Evolutionary conservation across 441 rosid species (phyloP).

Genomic region (Omphalea diandra): DNA sequence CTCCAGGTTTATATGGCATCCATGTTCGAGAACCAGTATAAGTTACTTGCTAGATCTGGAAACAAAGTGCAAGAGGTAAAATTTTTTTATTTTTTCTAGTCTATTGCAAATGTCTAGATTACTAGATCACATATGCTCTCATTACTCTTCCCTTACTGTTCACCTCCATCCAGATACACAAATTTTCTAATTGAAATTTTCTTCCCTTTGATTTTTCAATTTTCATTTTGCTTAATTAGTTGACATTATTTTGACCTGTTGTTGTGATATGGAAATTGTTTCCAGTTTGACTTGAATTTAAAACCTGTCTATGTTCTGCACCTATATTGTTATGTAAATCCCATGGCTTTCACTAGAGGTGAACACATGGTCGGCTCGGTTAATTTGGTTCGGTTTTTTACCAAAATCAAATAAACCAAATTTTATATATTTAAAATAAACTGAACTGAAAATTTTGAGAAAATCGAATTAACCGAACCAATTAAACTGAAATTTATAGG

Average conservation of each 20-base stretch:
- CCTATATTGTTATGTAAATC: neutral
- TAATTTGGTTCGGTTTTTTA: too few relatives aligned
- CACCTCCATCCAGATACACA: neutral
- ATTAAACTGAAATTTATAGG: too few relatives aligned
- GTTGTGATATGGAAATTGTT: neutral
- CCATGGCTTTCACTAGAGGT: too few relatives aligned
- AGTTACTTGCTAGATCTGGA: constrained; percentile 88
- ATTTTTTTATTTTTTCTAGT: neutral
- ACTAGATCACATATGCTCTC: neutral
- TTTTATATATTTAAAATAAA: too few relatives aligned
- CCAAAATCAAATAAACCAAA: too few relatives aligned
- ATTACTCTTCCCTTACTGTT: neutral
- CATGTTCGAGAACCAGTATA: constrained; percentile 78
- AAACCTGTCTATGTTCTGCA: neutral
- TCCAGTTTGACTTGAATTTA: neutral
- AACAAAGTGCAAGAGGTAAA: constrained; percentile 95
- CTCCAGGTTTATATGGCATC: constrained; percentile 92
- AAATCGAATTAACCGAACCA: too few relatives aligned
- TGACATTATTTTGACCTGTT: neutral
- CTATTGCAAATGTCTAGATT: neutral
- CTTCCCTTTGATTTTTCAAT: neutral
- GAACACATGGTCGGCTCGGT: too few relatives aligned
- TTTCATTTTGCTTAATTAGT: neutral
- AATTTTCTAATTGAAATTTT: neutral
- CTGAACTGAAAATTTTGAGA: too few relatives aligned